Conservation (phyloP, 352 stramenopile species). For the Discostella stelligera region DNA sequence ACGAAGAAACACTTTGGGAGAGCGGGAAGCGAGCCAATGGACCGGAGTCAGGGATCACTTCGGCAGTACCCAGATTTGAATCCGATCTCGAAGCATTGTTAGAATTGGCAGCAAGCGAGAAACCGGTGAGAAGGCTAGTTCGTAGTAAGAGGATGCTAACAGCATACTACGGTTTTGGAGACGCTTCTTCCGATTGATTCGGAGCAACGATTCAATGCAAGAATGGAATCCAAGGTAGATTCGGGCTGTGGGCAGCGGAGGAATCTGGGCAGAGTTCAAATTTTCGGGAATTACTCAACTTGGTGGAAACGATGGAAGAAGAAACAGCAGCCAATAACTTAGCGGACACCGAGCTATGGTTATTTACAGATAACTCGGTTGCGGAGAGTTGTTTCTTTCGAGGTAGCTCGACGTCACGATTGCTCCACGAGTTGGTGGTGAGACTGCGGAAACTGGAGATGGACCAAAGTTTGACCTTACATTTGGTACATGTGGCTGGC, state of each 20-base stretch:
- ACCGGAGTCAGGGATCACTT: background rate
- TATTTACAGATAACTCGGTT: slow-evolving; percentile 72
- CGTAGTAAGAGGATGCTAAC: background rate
- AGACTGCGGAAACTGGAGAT: slow-evolving; percentile 40
- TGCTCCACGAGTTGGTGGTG: slow-evolving; percentile 48
- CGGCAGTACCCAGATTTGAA: background rate
- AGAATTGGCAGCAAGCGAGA: background rate
- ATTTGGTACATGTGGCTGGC: slow-evolving; percentile 24
- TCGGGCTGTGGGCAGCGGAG: slow-evolving; percentile 28
- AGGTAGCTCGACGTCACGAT: slow-evolving; percentile 39
- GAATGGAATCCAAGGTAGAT: slow-evolving; percentile 3
- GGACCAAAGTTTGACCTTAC: slow-evolving; percentile 3
- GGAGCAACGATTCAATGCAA: slow-evolving; percentile 3
- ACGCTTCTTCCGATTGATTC: slow-evolving; percentile 42
- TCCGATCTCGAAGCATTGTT: slow-evolving; percentile 31
- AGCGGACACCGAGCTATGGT: slow-evolving; percentile 48
- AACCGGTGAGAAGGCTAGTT: slow-evolving; percentile 7
- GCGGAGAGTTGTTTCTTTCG: slow-evolving; percentile 50
- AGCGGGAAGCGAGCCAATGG: background rate
- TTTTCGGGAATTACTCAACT: slow-evolving; percentile 48
- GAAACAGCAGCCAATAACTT: slow-evolving; percentile 14
- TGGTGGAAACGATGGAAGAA: slow-evolving; percentile 38
- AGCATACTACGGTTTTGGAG: slow-evolving; percentile 45
- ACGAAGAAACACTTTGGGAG: background rate
- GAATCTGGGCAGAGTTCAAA: slow-evolving; percentile 40